Percentiles rank a stretch among this genome's conserved stretches.
These are phyloP conservation scores for Mortierella claussenii DNA, from an alignment of 192 early-diverging fungal species.

Conservation along the genomic window DNA sequence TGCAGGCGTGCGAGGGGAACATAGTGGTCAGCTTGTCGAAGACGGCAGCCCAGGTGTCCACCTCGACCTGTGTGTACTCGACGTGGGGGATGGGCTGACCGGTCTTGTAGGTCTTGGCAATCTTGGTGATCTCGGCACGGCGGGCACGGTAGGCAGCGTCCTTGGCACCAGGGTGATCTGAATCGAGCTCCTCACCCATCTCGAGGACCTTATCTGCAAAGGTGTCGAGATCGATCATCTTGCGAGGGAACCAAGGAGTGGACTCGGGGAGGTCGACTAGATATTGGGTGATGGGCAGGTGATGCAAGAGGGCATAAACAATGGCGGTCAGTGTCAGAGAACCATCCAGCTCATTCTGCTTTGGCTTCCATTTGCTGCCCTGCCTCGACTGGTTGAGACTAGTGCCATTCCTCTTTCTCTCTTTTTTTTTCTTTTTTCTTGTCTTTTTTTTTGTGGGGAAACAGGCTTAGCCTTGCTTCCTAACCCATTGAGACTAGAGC, in stretches of 20 bases:
- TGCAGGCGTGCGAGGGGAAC: constrained; percentile 90
- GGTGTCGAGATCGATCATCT: constrained; percentile 89
- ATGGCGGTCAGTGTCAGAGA: too few species aligned
- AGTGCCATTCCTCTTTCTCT: too few species aligned
- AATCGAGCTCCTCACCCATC: constrained; percentile 89
- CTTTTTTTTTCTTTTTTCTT: too few species aligned
- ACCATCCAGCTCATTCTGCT: too few species aligned
- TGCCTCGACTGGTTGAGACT: too few species aligned
- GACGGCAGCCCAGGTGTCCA: constrained; percentile 85
- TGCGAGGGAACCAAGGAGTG: constrained; percentile 95
- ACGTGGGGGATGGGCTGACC: constrained; percentile 85
- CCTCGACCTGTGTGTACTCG: constrained; percentile 84
- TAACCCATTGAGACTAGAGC: too few species aligned
- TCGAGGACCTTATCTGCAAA: constrained; percentile 93
- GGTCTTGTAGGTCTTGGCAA: constrained; percentile 80
- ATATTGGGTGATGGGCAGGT: too few species aligned
- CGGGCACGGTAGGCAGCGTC: constrained; percentile 88
- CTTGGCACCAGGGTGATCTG: constrained; percentile 94
- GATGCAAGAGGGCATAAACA: too few species aligned
- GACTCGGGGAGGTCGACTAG: constrained; percentile 43
- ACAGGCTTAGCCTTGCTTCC: too few species aligned
- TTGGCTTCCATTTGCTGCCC: too few species aligned
- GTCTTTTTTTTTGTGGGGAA: too few species aligned
- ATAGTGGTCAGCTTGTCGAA: constrained; percentile 78
- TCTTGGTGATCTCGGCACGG: constrained; percentile 83